Percentiles rank a stretch among this genome's conserved stretches.
These are phyloP conservation scores for Amanita rimosa DNA, from an alignment of 768 basidiomycete species.

Conservation along the genomic window DNA sequence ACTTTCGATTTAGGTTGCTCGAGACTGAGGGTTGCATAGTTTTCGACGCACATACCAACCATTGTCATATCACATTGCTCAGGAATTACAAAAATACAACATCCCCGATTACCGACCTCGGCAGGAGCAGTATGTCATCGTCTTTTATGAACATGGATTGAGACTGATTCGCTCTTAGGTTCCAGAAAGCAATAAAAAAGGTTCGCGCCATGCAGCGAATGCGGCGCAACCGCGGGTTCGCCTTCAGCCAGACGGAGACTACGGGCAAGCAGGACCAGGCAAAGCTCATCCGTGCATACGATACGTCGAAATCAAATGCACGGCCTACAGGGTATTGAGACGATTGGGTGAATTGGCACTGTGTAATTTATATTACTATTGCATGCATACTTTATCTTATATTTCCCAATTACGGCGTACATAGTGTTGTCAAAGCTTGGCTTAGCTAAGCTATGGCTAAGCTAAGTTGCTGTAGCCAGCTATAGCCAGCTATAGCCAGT, in stretches of 20 bases:
- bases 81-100: conserved; percentile 99
- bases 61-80: conserved; percentile 93
- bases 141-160: conserved; percentile 1
- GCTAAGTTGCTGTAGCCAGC: too few relatives aligned
- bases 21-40: conserved; percentile 26
- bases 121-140: conserved; percentile 78
- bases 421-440: too few relatives aligned
- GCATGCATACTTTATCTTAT: background rate
- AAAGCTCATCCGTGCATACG: conserved; percentile 75
- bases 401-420: background rate
- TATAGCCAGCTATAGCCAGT: too few relatives aligned
- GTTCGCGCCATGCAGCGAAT: conserved; percentile 97
- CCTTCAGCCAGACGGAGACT: conserved; percentile 95
- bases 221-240: conserved; percentile 93
- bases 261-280: conserved; percentile 79
- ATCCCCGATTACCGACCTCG: conserved; percentile 93
- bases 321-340: conserved; percentile 66
- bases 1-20: conserved; percentile 2
- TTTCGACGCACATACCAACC: conserved; percentile 88
- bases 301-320: conserved; percentile 65
- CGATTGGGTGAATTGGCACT: background rate
- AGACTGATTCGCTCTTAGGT: conserved; percentile 34
- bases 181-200: conserved; percentile 99
- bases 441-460: too few relatives aligned
- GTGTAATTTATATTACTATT: conserved; percentile 3